Percentiles rank a stretch among this genome's conserved stretches.
Evolutionary conservation across 1,284 basidiomycete species (phyloP).

Genomic region (Heterobasidion annosum): DNA sequence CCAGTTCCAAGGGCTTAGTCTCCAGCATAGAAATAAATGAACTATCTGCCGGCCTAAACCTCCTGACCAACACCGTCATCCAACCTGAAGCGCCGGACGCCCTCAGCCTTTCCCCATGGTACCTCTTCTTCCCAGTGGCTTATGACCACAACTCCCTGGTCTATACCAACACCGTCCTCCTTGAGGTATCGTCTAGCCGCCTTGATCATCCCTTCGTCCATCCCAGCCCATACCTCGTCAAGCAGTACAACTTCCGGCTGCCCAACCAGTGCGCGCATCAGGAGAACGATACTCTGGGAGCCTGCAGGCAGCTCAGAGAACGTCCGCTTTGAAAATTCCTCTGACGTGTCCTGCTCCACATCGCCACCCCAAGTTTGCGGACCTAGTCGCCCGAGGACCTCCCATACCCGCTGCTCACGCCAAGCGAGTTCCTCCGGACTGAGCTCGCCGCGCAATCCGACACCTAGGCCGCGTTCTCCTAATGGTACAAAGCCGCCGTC

Average conservation of each 20-base stretch:
- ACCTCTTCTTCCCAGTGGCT: conserved; percentile 89
- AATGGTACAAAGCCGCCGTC: conserved; percentile 67
- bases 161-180: conserved; percentile 34
- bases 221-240: conserved; percentile 88
- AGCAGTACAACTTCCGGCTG: conserved; percentile 66
- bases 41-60: background rate
- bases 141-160: conserved; percentile 76
- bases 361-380: conserved; percentile 36
- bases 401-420: conserved; percentile 38
- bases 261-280: conserved; percentile 79
- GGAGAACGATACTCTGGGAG: conserved; percentile 71
- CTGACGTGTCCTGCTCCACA: conserved; percentile 12
- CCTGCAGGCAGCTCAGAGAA: conserved; percentile 61
- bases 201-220: conserved; percentile 72
- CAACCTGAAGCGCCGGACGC: conserved; percentile 28
- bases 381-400: conserved; percentile 58
- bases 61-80: conserved; percentile 24
- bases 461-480: conserved; percentile 29
- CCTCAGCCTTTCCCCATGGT: conserved; percentile 55
- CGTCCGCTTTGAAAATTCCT: conserved; percentile 31
- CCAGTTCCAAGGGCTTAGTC: background rate
- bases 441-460: conserved; percentile 30
- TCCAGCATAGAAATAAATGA: background rate
- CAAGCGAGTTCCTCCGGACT: conserved; percentile 27
- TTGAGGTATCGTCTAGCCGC: conserved; percentile 57